Percentiles rank a stretch among this genome's conserved stretches.
Conservation (phyloP, 2,329 filamentous ascomycete genomes). For the Dothistroma septosporum region DNA sequence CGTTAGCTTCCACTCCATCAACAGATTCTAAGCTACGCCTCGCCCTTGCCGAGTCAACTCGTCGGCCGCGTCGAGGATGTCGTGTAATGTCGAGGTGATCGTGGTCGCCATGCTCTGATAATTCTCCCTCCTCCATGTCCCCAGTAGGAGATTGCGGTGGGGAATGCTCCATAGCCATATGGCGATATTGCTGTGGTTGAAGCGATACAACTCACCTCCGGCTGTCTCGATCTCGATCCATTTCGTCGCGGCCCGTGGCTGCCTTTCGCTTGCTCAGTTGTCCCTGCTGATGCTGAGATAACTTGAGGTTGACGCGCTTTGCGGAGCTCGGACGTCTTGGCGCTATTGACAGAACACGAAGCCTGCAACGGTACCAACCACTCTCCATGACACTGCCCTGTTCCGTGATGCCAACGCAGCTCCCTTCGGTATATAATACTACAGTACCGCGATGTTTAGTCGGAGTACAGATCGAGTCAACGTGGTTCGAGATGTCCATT, state of each 20-base stretch:
- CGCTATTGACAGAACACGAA: not conserved
- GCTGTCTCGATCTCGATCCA: constrained; percentile 41
- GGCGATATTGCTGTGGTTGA: not conserved
- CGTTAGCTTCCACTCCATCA: constrained; percentile 7
- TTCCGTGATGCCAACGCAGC: not conserved
- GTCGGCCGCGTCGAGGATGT: not conserved
- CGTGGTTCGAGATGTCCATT: not conserved
- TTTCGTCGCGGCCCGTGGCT: constrained; percentile 4
- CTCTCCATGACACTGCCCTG: not conserved
- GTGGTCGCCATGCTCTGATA: not conserved
- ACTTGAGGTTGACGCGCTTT: not conserved
- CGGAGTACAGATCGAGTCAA: not conserved
- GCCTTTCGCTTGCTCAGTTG: not conserved
- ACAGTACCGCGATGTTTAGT: not conserved
- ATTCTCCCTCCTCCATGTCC: not conserved
- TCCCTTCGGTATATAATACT: not conserved
- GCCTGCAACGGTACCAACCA: not conserved
- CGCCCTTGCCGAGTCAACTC: not conserved
- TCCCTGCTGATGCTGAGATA: not conserved
- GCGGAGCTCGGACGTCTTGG: not conserved
- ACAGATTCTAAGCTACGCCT: not conserved
- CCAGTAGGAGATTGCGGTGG: not conserved
- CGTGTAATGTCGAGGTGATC: not conserved
- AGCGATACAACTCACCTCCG: constrained; percentile 35
- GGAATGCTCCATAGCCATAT: not conserved